Evolutionary conservation across 768 basidiomycete genomes (phyloP).

Genomic region (Austroboletus festivus): DNA sequence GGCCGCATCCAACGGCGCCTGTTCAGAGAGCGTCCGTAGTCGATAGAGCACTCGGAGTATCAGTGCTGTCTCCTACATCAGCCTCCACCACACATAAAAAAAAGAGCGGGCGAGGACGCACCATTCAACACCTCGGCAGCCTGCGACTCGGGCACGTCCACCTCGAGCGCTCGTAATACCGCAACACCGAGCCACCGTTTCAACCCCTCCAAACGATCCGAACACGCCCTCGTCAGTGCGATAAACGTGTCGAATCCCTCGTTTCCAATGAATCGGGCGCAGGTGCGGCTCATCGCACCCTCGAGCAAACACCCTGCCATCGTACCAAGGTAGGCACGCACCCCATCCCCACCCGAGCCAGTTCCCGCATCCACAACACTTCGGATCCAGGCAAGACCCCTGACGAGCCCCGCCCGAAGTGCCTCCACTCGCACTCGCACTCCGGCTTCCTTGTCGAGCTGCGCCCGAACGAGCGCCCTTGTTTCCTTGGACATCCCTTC

Average conservation of each 20-base stretch:
- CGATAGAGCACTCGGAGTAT: slow-evolving; percentile 84
- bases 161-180: slow-evolving; percentile 68
- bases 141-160: slow-evolving; percentile 69
- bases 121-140: slow-evolving; percentile 64
- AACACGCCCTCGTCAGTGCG: slow-evolving; percentile 63
- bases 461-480: slow-evolving; percentile 76
- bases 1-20: slow-evolving; percentile 76
- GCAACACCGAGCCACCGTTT: slow-evolving; percentile 79
- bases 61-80: slow-evolving; percentile 46
- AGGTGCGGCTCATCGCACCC: slow-evolving; percentile 54
- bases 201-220: slow-evolving; percentile 68
- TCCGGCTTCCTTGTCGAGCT: slow-evolving; percentile 74
- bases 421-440: slow-evolving; percentile 58
- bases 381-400: slow-evolving; percentile 68
- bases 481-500: slow-evolving; percentile 76
- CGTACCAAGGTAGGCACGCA: slow-evolving; percentile 44
- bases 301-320: slow-evolving; percentile 61
- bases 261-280: slow-evolving; percentile 53
- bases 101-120: neutral
- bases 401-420: slow-evolving; percentile 53
- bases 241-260: slow-evolving; percentile 70
- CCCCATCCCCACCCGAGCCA: slow-evolving; percentile 41
- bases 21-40: slow-evolving; percentile 75
- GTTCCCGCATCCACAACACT: slow-evolving; percentile 41
- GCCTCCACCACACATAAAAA: neutral